Evolutionary conservation across 495 filamentous ascomycete genomes (phyloP).

Genomic region (Neurospora hispaniola): DNA sequence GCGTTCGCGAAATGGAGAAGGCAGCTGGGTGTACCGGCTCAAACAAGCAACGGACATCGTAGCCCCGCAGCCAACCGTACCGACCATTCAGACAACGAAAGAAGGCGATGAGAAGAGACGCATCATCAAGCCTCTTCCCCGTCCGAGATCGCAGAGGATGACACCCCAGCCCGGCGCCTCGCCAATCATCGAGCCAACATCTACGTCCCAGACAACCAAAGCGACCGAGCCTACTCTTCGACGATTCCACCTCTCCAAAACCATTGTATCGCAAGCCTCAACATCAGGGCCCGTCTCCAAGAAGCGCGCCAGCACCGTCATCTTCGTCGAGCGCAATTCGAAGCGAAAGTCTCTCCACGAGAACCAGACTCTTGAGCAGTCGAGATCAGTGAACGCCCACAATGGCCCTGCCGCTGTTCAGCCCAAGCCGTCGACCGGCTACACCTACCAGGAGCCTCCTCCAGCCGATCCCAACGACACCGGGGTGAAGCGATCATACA

Average conservation of each 20-base stretch:
- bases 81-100: conserved; percentile 16
- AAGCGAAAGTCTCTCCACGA: conserved; percentile 11
- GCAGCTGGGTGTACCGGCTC: conserved; percentile 33
- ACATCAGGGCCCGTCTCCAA: conserved; percentile 18
- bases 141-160: background rate
- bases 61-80: conserved; percentile 5
- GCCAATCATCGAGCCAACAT: conserved; percentile 2
- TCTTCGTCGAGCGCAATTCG: conserved; percentile 39
- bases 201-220: background rate
- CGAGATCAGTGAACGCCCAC: background rate
- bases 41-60: conserved; percentile 8
- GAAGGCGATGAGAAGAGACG: conserved; percentile 17
- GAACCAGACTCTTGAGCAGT: background rate
- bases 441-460: conserved; percentile 1
- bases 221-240: conserved; percentile 9
- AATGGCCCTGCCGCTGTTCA: background rate
- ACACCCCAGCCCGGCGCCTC: background rate
- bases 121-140: conserved; percentile 5
- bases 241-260: conserved; percentile 39
- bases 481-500: conserved; percentile 1
- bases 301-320: conserved; percentile 28
- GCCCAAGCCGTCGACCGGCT: background rate
- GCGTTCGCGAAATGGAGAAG: conserved; percentile 27
- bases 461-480: background rate
- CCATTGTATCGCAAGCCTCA: conserved; percentile 13